Conservation (phyloP, 2,329 filamentous ascomycete genomes). For the Sclerotinia glacialis region DNA sequence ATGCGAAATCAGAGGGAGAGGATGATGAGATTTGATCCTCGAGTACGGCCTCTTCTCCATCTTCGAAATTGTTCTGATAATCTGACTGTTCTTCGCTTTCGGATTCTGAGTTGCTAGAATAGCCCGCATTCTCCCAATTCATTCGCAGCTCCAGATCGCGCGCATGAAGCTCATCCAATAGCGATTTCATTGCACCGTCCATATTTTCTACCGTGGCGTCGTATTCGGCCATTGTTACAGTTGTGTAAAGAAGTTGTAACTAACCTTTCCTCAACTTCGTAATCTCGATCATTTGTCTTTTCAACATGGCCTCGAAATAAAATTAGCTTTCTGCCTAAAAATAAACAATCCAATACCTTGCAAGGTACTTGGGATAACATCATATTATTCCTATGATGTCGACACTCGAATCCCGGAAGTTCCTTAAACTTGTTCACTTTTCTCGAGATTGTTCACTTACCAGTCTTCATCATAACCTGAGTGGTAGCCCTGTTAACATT, state of each 20-base stretch:
- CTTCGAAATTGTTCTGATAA: neutral
- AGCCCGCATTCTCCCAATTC: neutral
- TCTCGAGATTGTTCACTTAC: constrained; percentile 45
- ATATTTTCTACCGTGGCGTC: neutral
- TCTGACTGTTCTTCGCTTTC: constrained; percentile 1
- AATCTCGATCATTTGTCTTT: constrained; percentile 97
- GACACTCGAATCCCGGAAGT: neutral
- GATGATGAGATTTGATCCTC: neutral
- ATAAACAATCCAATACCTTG: neutral
- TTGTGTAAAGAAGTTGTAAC: constrained; percentile 29
- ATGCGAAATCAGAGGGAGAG: neutral
- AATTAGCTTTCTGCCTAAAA: constrained; percentile 9
- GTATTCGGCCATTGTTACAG: neutral
- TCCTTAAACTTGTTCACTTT: neutral
- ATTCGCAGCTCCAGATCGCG: neutral
- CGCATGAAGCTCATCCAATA: neutral
- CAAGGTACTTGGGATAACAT: neutral
- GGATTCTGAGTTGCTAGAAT: constrained; percentile 4
- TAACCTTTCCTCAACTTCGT: constrained; percentile 92
- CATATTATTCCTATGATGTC: neutral
- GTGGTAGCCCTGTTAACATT: constrained; percentile 98
- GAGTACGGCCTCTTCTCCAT: neutral
- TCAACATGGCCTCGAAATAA: constrained; percentile 75
- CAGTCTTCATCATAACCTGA: constrained; percentile 99
- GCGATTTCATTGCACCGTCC: neutral